Percentiles rank a stretch among this genome's conserved stretches.
Evolutionary conservation across 202 grass and related monocot genomes (phyloP).

Genomic region (Setaria viridis): DNA sequence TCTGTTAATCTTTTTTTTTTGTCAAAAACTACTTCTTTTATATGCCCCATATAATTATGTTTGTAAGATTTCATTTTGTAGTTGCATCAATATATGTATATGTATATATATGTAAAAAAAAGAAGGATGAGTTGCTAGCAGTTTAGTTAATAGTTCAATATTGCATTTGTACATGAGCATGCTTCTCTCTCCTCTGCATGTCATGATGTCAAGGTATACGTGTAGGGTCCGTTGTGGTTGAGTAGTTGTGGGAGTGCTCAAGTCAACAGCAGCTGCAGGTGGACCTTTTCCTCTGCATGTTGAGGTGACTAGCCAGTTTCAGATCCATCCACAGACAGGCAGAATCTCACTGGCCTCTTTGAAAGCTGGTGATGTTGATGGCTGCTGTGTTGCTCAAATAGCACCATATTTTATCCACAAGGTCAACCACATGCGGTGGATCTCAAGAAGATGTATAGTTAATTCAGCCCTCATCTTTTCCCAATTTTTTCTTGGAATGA

Average conservation of each 20-base stretch:
- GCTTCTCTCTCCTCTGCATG: neutral
- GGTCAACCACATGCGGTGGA: slow-evolving; percentile 45
- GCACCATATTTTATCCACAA: neutral
- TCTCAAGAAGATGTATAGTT: neutral
- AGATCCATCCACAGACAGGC: slow-evolving; percentile 40
- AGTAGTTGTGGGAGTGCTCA: slow-evolving; percentile 6
- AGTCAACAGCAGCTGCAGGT: slow-evolving; percentile 24
- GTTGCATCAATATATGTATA: neutral
- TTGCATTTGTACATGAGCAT: neutral
- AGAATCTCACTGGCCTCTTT: slow-evolving; percentile 45
- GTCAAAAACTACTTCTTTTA: neutral
- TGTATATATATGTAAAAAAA: neutral
- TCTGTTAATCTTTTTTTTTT: neutral
- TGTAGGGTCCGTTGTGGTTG: neutral
- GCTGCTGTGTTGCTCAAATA: neutral
- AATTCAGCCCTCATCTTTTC: neutral
- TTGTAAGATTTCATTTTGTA: neutral
- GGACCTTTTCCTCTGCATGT: slow-evolving; percentile 13
- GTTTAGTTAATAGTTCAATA: no score
- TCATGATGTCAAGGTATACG: neutral
- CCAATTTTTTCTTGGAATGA: neutral
- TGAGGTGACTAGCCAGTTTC: neutral
- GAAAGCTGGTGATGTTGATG: slow-evolving; percentile 22
- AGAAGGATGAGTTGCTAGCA: neutral
- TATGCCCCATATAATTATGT: neutral